Conservation (phyloP, 176 grass and related monocot genomes). For the Avena insularis region DNA sequence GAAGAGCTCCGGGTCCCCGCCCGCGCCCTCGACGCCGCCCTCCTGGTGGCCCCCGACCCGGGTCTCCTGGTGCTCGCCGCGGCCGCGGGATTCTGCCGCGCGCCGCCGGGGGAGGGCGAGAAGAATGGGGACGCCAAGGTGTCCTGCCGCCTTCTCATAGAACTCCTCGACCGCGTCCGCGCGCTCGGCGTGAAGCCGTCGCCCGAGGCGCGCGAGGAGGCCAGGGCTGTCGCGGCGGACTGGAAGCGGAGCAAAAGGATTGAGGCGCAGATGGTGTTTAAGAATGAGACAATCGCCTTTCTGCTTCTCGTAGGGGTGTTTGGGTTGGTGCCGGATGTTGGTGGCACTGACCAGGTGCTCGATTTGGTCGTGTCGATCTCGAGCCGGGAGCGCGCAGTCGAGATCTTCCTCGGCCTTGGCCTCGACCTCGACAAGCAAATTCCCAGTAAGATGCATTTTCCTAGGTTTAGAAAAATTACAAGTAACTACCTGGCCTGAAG, state of each 20-base stretch:
- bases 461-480: background rate
- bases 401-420: conserved; percentile 45
- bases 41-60: conserved; percentile 55
- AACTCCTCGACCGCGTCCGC: conserved; percentile 43
- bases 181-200: conserved; percentile 49
- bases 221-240: conserved; percentile 44
- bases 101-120: background rate
- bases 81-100: conserved; percentile 50
- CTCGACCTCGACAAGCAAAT: conserved; percentile 44
- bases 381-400: conserved; percentile 43
- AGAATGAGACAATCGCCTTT: conserved; percentile 52
- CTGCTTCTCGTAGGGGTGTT: conserved; percentile 52
- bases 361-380: conserved; percentile 46
- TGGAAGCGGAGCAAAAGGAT: conserved; percentile 54
- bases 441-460: conserved; percentile 34
- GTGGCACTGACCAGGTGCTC: conserved; percentile 42
- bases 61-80: conserved; percentile 51
- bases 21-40: conserved; percentile 36
- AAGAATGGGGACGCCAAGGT: conserved; percentile 31
- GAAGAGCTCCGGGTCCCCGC: conserved; percentile 43
- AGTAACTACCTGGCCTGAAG: background rate
- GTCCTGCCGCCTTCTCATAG: conserved; percentile 48
- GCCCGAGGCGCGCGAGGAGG: conserved; percentile 45
- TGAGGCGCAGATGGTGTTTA: conserved; percentile 36
- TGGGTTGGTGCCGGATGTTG: conserved; percentile 53